A percentile compares a stretch with the other conserved stretches of the same genome.
Conservation (phyloP, 495 filamentous ascomycete genomes). For the Penicillium diatomitis region DNA sequence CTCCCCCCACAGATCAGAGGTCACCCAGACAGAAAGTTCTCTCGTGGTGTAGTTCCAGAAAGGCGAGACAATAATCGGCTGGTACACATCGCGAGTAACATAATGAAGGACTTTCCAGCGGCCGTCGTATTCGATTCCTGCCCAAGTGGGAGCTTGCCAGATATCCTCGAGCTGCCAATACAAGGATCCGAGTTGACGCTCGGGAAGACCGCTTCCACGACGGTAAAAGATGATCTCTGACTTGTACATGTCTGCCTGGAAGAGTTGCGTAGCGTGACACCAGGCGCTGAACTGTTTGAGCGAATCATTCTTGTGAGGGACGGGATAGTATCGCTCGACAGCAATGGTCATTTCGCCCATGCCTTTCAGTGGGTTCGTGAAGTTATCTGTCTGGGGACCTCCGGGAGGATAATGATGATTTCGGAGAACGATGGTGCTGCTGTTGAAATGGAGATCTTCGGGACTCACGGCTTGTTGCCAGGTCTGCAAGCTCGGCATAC, state of each 20-base stretch:
- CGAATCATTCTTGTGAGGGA: conserved; percentile 46
- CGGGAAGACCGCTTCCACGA: conserved; percentile 48
- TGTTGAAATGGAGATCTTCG: conserved; percentile 51
- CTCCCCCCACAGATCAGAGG: conserved; percentile 33
- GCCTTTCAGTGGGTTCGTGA: conserved; percentile 28
- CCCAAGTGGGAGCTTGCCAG: conserved; percentile 63
- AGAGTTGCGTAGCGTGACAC: conserved; percentile 58
- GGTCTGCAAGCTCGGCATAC: conserved; percentile 55
- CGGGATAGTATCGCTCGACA: conserved; percentile 51
- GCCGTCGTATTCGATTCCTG: conserved; percentile 53
- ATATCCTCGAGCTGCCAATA: conserved; percentile 68
- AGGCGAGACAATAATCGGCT: conserved; percentile 51
- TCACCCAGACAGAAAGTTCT: conserved; percentile 51
- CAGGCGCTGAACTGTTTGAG: conserved; percentile 61
- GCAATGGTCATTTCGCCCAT: conserved; percentile 59
- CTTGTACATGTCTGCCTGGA: conserved; percentile 60
- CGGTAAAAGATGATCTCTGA: conserved; percentile 59
- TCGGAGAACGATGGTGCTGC: conserved; percentile 46
- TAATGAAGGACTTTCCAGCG: conserved; percentile 61
- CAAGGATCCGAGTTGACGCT: conserved; percentile 52
- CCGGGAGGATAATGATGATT: conserved; percentile 58
- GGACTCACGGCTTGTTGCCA: conserved; percentile 48
- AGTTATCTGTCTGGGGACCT: conserved; percentile 32
- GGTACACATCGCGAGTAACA: conserved; percentile 50
- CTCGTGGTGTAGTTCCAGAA: conserved; percentile 50